Conservation (phyloP, 805 yeast genomes). For the Candida sithepensis region DNA sequence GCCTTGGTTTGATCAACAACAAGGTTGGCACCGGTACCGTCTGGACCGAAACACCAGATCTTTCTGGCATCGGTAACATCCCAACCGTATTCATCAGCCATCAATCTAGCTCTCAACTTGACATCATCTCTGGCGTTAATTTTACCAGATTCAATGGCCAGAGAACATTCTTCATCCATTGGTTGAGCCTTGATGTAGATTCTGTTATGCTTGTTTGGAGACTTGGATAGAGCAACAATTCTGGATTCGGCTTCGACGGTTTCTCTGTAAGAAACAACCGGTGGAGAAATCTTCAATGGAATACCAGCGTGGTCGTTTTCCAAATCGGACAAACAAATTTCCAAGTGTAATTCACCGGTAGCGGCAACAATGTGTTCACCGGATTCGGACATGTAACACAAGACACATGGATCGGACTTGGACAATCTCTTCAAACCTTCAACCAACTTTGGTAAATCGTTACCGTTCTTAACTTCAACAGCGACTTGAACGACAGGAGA, state of each 20-base stretch:
- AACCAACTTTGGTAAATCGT: slow-evolving; percentile 98
- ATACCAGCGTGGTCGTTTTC: slow-evolving; percentile 99
- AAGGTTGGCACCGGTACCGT: slow-evolving; percentile 97
- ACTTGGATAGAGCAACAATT: slow-evolving; percentile 95
- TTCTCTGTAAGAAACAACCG: slow-evolving; percentile 98
- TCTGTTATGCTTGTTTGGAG: slow-evolving; percentile 99
- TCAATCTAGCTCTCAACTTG: slow-evolving; percentile 97
- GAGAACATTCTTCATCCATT: slow-evolving; percentile 85
- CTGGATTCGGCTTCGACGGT: slow-evolving; percentile 92
- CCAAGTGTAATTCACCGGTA: slow-evolving; percentile 99
- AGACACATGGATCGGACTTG: slow-evolving; percentile 99
- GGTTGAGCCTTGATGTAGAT: slow-evolving; percentile 97
- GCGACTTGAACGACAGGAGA: slow-evolving; percentile 99
- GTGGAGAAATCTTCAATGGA: slow-evolving; percentile 96
- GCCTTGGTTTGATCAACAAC: slow-evolving; percentile 99
- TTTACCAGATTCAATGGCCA: slow-evolving; percentile 91
- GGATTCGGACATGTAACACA: slow-evolving; percentile 79
- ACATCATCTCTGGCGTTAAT: slow-evolving; percentile 94
- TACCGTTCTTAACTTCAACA: slow-evolving; percentile 99
- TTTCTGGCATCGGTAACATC: slow-evolving; percentile 99
- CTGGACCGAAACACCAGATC: slow-evolving; percentile 99
- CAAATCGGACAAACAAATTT: slow-evolving; percentile 93
- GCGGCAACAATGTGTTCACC: slow-evolving; percentile 99
- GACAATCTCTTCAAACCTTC: slow-evolving; percentile 99
- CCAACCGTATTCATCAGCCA: slow-evolving; percentile 99